A percentile compares a stretch with the other conserved stretches of the same genome.
Evolutionary conservation across 352 stramenopile genomes (phyloP).

Genomic region (Pythium coloratum): DNA sequence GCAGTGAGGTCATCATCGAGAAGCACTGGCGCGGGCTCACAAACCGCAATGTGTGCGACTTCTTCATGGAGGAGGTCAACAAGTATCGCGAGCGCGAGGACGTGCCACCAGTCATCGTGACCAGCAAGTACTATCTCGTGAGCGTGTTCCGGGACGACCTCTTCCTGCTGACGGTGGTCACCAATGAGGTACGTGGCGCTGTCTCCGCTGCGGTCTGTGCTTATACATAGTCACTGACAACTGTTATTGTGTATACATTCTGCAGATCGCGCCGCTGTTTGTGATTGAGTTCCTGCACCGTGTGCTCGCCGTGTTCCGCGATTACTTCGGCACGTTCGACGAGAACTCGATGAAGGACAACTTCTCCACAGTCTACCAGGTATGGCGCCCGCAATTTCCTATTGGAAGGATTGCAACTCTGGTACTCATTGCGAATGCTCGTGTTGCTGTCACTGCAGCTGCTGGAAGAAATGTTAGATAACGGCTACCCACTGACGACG

Average conservation of each 20-base stretch:
- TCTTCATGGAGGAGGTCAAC: slow-evolving; percentile 97
- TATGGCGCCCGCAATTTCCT: slow-evolving; percentile 23
- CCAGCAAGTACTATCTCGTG: slow-evolving; percentile 90
- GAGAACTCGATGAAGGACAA: slow-evolving; percentile 98
- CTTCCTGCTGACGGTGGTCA: slow-evolving; percentile 94
- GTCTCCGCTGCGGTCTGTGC: neutral
- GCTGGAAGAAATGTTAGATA: slow-evolving; percentile 98
- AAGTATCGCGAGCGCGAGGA: slow-evolving; percentile 89
- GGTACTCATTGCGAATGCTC: slow-evolving; percentile 9
- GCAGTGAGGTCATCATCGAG: slow-evolving; percentile 97
- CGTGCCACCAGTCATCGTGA: slow-evolving; percentile 87
- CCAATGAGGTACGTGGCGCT: slow-evolving; percentile 83
- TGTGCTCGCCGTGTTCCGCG: slow-evolving; percentile 94
- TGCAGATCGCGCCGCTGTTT: slow-evolving; percentile 79
- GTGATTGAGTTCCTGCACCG: slow-evolving; percentile 98
- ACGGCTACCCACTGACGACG: slow-evolving; percentile 96
- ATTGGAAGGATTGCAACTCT: no score
- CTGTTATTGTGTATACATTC: neutral
- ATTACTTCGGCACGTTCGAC: slow-evolving; percentile 97
- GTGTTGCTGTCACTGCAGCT: slow-evolving; percentile 41
- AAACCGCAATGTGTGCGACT: slow-evolving; percentile 95
- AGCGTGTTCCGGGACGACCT: slow-evolving; percentile 94
- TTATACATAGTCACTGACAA: no score
- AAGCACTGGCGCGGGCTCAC: slow-evolving; percentile 97
- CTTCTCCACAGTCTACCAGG: slow-evolving; percentile 96